Base-by-base conservation (phyloP, 106 monocot species). In the Acorus calamus region DNA sequence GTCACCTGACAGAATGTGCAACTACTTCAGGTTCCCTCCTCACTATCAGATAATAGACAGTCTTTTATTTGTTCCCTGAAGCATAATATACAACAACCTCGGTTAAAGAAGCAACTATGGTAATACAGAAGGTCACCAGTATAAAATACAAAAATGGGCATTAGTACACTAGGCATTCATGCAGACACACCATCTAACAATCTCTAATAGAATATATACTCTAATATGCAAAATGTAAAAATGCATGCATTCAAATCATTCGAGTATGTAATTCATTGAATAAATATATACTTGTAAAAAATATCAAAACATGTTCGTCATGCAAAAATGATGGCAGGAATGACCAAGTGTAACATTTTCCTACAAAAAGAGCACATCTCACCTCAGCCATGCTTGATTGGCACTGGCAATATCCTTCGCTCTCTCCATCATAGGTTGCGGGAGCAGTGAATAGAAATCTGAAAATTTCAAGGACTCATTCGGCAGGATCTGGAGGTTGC, bases 401-500 rank as follows among this genome's bases (percentile, higher is more conserved):
- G 42, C 50, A 68, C 8, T 54, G 6, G n/a, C 42, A 8, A 10
- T 56, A 10, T 68, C 65, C 49, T 67, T 70, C 10, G 67, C 60
- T 79, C 79, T 86, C 63, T 55, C 49, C 43, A 61, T 71, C 71
- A 92, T 72, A 51, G 69, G 45, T 52, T 54, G 62, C 50, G 98
- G 98, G 53, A 98, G 70, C 41, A 86, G 49, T 11, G 82, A 76
- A 74, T 75, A 83, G 61, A 98, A 92, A 52, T 74, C 55, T 8
- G 83, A 78, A 42, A 79, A 57, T 7, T 72, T 70, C 2, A 14
- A 41, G 53, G 11, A 58, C 4, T 73, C 83, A 47, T 71, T 70
- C 44, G 98, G 98, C 12, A 92, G 53, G 61, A 98, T 87, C 77
- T 98, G 98, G 74, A 79, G 83, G 46, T 46, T 44, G 67, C 98